These are phyloP conservation scores for Solanum hybrid DNA, from an alignment of 305 asterid genomes.

Conservation along the genomic window DNA sequence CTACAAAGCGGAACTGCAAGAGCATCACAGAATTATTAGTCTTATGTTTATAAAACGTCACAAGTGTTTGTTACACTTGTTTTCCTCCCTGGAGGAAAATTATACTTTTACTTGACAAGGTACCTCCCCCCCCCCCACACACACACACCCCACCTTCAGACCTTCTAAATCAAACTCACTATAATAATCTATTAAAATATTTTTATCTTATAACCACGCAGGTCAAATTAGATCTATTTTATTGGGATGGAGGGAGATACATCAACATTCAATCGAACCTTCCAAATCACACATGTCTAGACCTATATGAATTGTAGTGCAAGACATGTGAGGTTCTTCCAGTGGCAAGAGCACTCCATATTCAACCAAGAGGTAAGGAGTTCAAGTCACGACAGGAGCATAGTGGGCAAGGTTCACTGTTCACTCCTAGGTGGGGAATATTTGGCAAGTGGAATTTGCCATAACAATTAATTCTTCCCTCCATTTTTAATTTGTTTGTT, in stretches of 20 bases:
- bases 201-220: background rate
- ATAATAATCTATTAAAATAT: background rate
- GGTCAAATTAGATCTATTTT: background rate
- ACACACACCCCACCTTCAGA: background rate
- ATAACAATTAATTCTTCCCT: background rate
- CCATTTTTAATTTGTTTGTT: background rate
- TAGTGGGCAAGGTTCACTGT: background rate
- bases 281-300: background rate
- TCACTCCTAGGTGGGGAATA: background rate
- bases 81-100: background rate
- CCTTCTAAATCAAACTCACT: background rate
- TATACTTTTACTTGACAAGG: background rate
- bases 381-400: background rate
- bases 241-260: background rate
- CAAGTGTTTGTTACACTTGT: background rate
- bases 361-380: background rate
- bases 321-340: background rate
- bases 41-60: background rate
- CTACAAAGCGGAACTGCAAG: conserved; percentile 89
- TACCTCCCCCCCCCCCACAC: background rate
- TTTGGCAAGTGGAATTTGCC: background rate
- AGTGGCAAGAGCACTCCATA: background rate
- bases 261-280: background rate
- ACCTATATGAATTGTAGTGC: background rate
- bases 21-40: background rate